Evolutionary conservation across 352 stramenopile species (phyloP).

Genomic region (Phytophthora brassicae): DNA sequence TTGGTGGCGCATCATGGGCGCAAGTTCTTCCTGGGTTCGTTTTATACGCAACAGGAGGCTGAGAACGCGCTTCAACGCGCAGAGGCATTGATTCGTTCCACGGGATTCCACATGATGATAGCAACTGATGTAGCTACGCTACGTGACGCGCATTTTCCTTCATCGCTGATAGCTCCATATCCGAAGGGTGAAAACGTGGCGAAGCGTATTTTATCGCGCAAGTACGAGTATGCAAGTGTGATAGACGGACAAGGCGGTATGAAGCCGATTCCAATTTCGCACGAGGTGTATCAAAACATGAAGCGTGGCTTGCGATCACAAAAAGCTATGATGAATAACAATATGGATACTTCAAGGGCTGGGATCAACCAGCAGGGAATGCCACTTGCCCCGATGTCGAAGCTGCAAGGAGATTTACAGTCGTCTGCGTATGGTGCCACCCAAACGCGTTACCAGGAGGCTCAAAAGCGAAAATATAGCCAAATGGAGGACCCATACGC

Average conservation of each 20-base stretch:
- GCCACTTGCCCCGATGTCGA: constrained; percentile 18
- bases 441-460: constrained; percentile 35
- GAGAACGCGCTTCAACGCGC: constrained; percentile 46
- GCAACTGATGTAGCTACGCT: constrained; percentile 26
- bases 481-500: constrained; percentile 29
- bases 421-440: constrained; percentile 25
- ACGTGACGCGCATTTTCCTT: constrained; percentile 38
- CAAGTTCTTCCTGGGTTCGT: constrained; percentile 55
- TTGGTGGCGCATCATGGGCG: constrained; percentile 47
- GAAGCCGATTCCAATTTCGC: constrained; percentile 43
- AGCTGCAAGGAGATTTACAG: constrained; percentile 30
- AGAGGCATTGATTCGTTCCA: constrained; percentile 31
- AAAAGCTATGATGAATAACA: constrained; percentile 24
- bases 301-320: constrained; percentile 31
- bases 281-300: constrained; percentile 44
- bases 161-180: constrained; percentile 31
- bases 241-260: constrained; percentile 34
- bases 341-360: constrained; percentile 15
- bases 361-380: constrained; percentile 25
- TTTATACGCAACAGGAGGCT: constrained; percentile 44
- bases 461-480: constrained; percentile 38
- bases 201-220: constrained; percentile 44
- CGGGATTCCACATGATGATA: constrained; percentile 37
- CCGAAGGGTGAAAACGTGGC: constrained; percentile 48
- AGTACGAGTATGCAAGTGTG: constrained; percentile 53